A percentile compares a stretch with the other conserved stretches of the same genome.
These are phyloP conservation scores for Isoetes taiwanensis DNA, from an alignment of 75 land plant species.

Conservation along the genomic window DNA sequence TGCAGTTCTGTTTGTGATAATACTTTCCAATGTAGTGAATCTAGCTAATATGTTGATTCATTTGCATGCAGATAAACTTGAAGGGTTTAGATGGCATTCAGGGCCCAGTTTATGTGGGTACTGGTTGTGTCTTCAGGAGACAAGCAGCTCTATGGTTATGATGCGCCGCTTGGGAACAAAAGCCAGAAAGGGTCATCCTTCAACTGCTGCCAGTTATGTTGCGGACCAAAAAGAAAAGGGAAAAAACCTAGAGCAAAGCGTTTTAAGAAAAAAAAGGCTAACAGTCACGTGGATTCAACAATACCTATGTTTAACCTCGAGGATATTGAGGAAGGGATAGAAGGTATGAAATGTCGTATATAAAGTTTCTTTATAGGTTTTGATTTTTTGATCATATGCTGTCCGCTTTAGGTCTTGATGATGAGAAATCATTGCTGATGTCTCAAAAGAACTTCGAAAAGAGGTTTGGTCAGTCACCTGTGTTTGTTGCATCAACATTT, in stretches of 20 bases:
- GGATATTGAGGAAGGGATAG: constrained; percentile 12
- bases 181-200: constrained; percentile 54
- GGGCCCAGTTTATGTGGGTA: constrained; percentile 84
- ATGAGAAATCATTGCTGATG: constrained; percentile 56
- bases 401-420: constrained; percentile 22
- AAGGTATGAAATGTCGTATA: constrained; percentile 13
- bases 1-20: neutral
- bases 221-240: neutral
- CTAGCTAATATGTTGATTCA: neutral
- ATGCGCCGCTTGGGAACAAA: constrained; percentile 45
- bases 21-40: neutral
- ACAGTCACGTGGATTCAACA: constrained; percentile 42
- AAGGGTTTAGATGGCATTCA: constrained; percentile 76
- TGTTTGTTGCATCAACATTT: constrained; percentile 57
- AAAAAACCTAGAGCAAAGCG: neutral
- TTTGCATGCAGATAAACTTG: constrained; percentile 55
- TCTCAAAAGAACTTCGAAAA: constrained; percentile 67
- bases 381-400: neutral
- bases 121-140: constrained; percentile 72
- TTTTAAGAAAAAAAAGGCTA: constrained; percentile 32
- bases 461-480: constrained; percentile 63
- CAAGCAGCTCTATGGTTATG: constrained; percentile 71
- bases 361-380: neutral
- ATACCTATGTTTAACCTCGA: constrained; percentile 9
- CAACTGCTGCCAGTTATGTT: constrained; percentile 69